Evolutionary conservation across 176 grass and related monocot genomes (phyloP), one percentile per base, ranked within the genome.

Genomic region (Thinopyrum elongatum): DNA sequence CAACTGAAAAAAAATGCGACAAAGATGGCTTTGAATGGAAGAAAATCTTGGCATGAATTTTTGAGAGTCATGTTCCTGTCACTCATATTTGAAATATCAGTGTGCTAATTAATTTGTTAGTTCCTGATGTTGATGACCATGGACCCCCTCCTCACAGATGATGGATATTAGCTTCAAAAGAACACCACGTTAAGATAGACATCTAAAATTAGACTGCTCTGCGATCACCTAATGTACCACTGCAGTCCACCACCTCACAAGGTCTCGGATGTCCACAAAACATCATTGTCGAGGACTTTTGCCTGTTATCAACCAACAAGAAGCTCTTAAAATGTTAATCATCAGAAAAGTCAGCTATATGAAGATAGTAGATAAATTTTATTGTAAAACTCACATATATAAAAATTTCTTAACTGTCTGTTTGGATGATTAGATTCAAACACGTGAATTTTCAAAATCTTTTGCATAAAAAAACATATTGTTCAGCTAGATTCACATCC

Each of bases 21-120:
- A 46, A 19, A 38, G n/a, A 41, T 33, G 62, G 1, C 42, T 57
- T 39, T 46, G 11, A 46, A 46, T 82, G 10, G 27, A 30, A 4
- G 15, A 53, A 70, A 72, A 13, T 46, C 11, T 46, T 47, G 44
- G 13, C 12, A 31, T 67, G 66, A 66, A 42, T 57, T 80, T 75
- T 22, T 4, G 29, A 4, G 0, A 33, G 42, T 34, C 34, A 75
- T 58, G 34, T 68, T 68, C 31, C 21, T 61, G 6, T 75, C 58
- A 35, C 1, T 8, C 21, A 17, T 64, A 71, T 70, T 65, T 63
- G 82, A 57, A 80, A 53, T 55, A 73, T 65, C 74, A 25, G 17
- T 55, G 19, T 64, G 13, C 74, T 89, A 61, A 76, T 47, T 85
- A 65, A 53, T 34, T 29, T 81, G 47, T 13, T 27, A 29, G 26